Evolutionary conservation across 2,329 filamentous ascomycete genomes (phyloP).

Genomic region (Biscogniauxia sp.): DNA sequence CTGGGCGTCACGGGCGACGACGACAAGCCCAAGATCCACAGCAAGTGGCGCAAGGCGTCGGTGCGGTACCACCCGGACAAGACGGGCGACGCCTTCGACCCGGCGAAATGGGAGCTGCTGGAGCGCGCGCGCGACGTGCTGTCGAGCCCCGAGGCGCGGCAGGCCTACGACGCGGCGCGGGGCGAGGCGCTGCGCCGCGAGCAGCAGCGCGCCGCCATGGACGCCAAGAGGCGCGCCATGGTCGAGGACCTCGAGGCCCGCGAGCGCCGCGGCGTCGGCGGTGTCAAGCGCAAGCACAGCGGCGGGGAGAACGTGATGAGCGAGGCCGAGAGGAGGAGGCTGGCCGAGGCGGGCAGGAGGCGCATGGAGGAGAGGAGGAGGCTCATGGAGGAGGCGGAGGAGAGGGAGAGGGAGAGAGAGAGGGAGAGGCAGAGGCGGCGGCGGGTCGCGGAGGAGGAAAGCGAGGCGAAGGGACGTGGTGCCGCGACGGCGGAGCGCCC

Average conservation of each 20-base stretch:
- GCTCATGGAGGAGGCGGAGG: constrained; percentile 41
- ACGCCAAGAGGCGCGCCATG: constrained; percentile 70
- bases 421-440: constrained; percentile 26
- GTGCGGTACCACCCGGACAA: constrained; percentile 96
- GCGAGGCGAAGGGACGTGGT: constrained; percentile 7
- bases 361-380: constrained; percentile 41
- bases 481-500: background rate
- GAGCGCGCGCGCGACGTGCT: constrained; percentile 86
- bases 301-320: constrained; percentile 35
- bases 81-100: constrained; percentile 69
- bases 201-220: constrained; percentile 70
- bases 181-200: constrained; percentile 68
- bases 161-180: constrained; percentile 74
- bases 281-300: constrained; percentile 58
- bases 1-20: constrained; percentile 65
- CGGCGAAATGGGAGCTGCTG: constrained; percentile 80
- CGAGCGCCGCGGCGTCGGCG: constrained; percentile 50
- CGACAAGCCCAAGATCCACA: constrained; percentile 70
- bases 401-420: constrained; percentile 38
- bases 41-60: constrained; percentile 74
- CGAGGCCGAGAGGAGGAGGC: constrained; percentile 23
- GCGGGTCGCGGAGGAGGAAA: constrained; percentile 15
- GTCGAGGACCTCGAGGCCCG: constrained; percentile 82
- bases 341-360: constrained; percentile 35
- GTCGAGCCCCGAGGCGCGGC: constrained; percentile 65